Evolutionary conservation across 768 basidiomycete genomes (phyloP).

Genomic region (Amanita rubescens): DNA sequence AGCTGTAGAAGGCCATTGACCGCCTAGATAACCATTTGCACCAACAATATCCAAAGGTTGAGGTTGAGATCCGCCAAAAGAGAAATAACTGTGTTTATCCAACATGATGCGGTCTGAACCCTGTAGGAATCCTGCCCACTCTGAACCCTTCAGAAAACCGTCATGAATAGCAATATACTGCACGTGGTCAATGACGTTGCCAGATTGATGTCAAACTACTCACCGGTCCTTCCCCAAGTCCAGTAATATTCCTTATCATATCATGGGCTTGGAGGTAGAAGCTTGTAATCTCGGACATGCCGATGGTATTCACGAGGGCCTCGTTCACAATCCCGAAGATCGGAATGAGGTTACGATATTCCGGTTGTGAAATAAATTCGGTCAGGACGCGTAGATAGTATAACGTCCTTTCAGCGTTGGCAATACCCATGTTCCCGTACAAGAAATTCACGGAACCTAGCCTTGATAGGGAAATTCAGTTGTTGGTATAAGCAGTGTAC

Average conservation of each 20-base stretch:
- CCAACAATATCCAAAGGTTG: slow-evolving; percentile 26
- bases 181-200: neutral
- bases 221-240: slow-evolving; percentile 54
- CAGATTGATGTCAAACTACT: slow-evolving; percentile 2
- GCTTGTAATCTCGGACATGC: slow-evolving; percentile 41
- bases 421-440: slow-evolving; percentile 73
- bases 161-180: slow-evolving; percentile 46
- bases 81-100: slow-evolving; percentile 67
- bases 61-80: slow-evolving; percentile 36
- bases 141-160: slow-evolving; percentile 33
- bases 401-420: slow-evolving; percentile 75
- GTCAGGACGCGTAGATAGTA: slow-evolving; percentile 68
- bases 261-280: slow-evolving; percentile 56
- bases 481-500: neutral
- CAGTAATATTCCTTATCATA: slow-evolving; percentile 63
- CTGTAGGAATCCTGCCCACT: slow-evolving; percentile 42
- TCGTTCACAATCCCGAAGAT: slow-evolving; percentile 64
- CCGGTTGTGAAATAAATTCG: slow-evolving; percentile 75
- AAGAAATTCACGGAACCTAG: slow-evolving; percentile 52
- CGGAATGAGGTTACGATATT: slow-evolving; percentile 42
- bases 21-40: slow-evolving; percentile 28
- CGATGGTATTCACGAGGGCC: slow-evolving; percentile 43
- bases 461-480: slow-evolving; percentile 12
- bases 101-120: slow-evolving; percentile 56
- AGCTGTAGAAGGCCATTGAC: slow-evolving; percentile 40